Evolutionary conservation across 768 basidiomycete species (phyloP).

Genomic region (Suillus hirtellus): DNA sequence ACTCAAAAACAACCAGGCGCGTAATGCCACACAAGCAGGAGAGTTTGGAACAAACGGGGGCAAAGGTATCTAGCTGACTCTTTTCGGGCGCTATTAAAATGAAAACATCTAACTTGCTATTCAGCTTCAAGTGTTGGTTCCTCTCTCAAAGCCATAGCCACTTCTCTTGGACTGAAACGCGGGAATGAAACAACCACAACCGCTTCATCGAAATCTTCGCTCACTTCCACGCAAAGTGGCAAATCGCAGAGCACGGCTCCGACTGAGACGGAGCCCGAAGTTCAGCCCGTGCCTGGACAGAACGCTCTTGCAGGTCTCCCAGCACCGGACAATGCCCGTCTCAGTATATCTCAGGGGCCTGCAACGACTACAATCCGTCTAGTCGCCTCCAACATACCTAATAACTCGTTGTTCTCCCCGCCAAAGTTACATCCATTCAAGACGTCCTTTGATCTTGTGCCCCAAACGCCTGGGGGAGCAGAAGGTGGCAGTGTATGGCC

Average conservation of each 20-base stretch:
- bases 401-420: conserved; percentile 40
- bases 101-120: conserved; percentile 11
- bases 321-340: conserved; percentile 58
- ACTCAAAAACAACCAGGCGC: conserved; percentile 43
- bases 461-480: conserved; percentile 49
- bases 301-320: conserved; percentile 58
- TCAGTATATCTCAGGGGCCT: conserved; percentile 55
- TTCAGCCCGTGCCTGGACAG: conserved; percentile 60
- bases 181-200: conserved; percentile 20
- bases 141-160: conserved; percentile 76
- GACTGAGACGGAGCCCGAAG: conserved; percentile 23
- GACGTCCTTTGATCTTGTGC: conserved; percentile 67
- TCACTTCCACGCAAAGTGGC: conserved; percentile 29
- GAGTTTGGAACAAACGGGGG: conserved; percentile 75
- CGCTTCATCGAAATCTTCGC: conserved; percentile 25
- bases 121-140: conserved; percentile 64
- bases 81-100: not conserved
- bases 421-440: conserved; percentile 67
- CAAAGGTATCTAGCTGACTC: conserved; percentile 49
- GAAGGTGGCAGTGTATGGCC: conserved; percentile 38
- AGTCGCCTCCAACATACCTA: conserved; percentile 32
- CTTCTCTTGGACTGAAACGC: conserved; percentile 71
- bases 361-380: conserved; percentile 51
- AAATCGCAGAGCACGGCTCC: conserved; percentile 27
- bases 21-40: conserved; percentile 43